Percentiles rank a stretch among this genome's conserved stretches.
These are phyloP conservation scores for Ustilago nuda DNA, from an alignment of 1,284 basidiomycete species.

Conservation along the genomic window DNA sequence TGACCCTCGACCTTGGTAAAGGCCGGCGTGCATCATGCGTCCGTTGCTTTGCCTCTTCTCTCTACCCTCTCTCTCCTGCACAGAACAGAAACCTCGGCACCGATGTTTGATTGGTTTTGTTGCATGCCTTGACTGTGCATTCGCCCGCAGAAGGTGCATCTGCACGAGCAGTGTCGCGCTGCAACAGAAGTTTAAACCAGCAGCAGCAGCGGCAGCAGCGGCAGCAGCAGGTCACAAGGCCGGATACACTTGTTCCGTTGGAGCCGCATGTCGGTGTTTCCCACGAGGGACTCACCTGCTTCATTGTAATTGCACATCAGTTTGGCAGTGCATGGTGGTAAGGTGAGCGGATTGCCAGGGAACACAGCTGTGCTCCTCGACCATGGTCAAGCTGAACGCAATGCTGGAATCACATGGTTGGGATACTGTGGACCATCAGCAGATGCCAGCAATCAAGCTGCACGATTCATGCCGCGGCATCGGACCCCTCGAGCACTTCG, in stretches of 20 bases:
- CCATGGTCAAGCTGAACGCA: not conserved
- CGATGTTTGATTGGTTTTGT: constrained; percentile 1
- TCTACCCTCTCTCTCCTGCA: not conserved
- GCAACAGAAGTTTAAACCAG: constrained; percentile 3
- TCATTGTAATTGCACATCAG: not conserved
- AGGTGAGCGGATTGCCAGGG: not conserved
- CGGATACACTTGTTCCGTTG: not conserved
- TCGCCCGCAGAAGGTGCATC: not conserved
- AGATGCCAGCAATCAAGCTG: not conserved
- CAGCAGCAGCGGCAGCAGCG: not conserved
- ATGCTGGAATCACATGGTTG: not conserved
- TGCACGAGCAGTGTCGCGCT: constrained; percentile 1
- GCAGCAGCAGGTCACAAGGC: not conserved
- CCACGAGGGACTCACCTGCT: constrained; percentile 3
- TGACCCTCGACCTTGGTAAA: constrained; percentile 9
- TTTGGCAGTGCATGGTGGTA: not conserved
- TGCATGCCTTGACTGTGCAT: constrained; percentile 1
- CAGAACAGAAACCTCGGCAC: not conserved
- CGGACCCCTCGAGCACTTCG: not conserved
- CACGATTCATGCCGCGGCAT: constrained; percentile 2
- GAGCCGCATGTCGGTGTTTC: constrained; percentile 3
- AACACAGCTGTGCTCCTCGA: not conserved
- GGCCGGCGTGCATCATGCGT: constrained; percentile 3
- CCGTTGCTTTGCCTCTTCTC: not conserved
- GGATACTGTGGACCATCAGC: not conserved